Evolutionary conservation across 2,329 filamentous ascomycete species (phyloP).

Genomic region (Penicillium fuscoglaucum): DNA sequence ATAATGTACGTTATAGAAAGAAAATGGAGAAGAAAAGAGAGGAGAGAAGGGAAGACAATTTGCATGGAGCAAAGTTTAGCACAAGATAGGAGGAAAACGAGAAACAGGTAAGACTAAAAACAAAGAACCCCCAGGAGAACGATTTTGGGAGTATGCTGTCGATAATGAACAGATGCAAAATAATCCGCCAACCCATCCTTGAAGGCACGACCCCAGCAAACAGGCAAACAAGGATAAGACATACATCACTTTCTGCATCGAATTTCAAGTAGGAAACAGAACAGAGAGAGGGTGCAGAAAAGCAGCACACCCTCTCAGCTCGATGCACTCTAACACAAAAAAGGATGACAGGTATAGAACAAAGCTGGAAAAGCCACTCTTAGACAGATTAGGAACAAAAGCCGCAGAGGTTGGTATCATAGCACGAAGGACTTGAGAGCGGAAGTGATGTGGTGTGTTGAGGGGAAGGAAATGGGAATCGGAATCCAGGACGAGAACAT

Average conservation of each 20-base stretch:
- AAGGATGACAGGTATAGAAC: constrained; percentile 21
- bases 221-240: constrained; percentile 10
- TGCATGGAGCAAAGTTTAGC: constrained; percentile 12
- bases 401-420: constrained; percentile 40
- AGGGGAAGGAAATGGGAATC: constrained; percentile 8
- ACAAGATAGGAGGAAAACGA: constrained; percentile 21
- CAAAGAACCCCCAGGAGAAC: constrained; percentile 18
- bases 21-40: not conserved
- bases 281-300: constrained; percentile 8
- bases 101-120: constrained; percentile 18
- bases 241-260: constrained; percentile 12
- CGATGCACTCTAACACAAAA: constrained; percentile 27
- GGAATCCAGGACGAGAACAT: constrained; percentile 35
- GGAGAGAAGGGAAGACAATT: constrained; percentile 7
- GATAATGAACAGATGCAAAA: constrained; percentile 12
- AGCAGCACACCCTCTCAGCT: constrained; percentile 14
- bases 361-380: constrained; percentile 33
- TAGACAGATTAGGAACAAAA: constrained; percentile 30
- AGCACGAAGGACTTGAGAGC: constrained; percentile 30
- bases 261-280: constrained; percentile 15
- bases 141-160: constrained; percentile 23
- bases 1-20: constrained; percentile 22
- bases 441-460: constrained; percentile 1
- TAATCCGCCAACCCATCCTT: constrained; percentile 17
- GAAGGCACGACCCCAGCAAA: constrained; percentile 14